Base-by-base conservation (phyloP, 106 monocot genomes). In the Ottelia alismoides region DNA sequence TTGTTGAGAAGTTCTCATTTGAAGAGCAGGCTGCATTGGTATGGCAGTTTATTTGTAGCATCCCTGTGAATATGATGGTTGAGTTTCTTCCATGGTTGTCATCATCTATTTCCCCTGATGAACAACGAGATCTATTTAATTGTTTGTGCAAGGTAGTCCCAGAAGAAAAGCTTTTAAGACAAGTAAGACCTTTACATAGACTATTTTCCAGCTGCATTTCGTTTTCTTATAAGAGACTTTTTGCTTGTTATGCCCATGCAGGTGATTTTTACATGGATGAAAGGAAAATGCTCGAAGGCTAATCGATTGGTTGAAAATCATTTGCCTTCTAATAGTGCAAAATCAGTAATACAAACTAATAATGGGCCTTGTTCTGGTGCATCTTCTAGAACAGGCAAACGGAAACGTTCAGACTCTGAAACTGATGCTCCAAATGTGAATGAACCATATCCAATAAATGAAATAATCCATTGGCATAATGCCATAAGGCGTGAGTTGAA, bases 11-110 rank as follows among this genome's bases (percentile, higher is more conserved):
- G 62, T 99, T 90, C 69, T 90, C 90, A 25, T 83, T 80, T 64
- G 72, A 86, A 58, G 98, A 91, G 63, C 90, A 99, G 57, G 90
- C 98, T 67, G 72, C 77, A 66, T 64, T 99, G 58, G 90, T 86
- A 12, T 99, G 98, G 90, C 90, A 90, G 58, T 99, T 99, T 56
- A 35, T 99, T 2, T 99, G 90, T 64, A 99, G 85, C 71, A 99
- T 99, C 55, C 98, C 98, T 56, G 98, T 99, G 24, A 90, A 78
- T 55, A 99, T 86, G 86, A 70, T 99, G 77, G 72, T 70, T 12
- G 73, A 99, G 31, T 99, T 86, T 59, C 70, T 99, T 70, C 82
- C 90, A 31, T 91, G 90, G 90, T 77, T 99, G 53, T 85, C 86
- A 56, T 72, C 80, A 54, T 90, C 72, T 47, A 70, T 99, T 51